Base-by-base conservation (phyloP, 2,329 filamentous ascomycete species). In the Fusarium sp. region DNA sequence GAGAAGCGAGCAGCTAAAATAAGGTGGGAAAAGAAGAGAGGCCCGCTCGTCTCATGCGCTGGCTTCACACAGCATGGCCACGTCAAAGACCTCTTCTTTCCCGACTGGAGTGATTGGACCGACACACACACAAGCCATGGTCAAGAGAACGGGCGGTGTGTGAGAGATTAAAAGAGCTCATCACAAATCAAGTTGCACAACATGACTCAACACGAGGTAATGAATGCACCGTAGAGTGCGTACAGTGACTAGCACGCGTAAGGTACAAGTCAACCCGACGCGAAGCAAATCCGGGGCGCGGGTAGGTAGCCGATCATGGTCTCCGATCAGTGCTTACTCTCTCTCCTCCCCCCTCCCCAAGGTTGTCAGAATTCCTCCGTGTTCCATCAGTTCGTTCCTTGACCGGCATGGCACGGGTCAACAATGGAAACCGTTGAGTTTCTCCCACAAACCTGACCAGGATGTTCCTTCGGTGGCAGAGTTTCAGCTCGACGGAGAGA, bases 241-340 rank as follows among this genome's bases (percentile, higher is more conserved):
- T 71, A 71, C 70, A 68, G 47, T 64, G 11, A 62, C 66, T 37
- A 62, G 45, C 59, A 71, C 50, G 45, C 22, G 50, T 34, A 34
- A 34, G 37, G 52, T 45, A 67, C 62, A 22, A 63, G 64, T 40
- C 63, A 67, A 64, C 56, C 37, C 37, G 52, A 60, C 62, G 61
- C 61, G 54, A 14, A 71, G 76, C 66, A 70, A 76, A 73, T 76
- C 73, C 66, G 76, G 76, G 76, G 75, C 75, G 75, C 75, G 75
- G 75, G 66, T 78, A 74, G 52, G 67, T 76, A 73, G 52, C 69
- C 72, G 76, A 78, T 54, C 47, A 54, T 31, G 47, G 6, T 18
- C 47, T 52, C 47, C 47, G 47, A 54, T 76, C 76, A 74, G 69
- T 67, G 75, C 69, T 77, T 62, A 67, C 65, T 56, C 56, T 29